Conservation (phyloP, 2,329 filamentous ascomycete genomes). For the Ophiocordyceps polyrhachis-furcata region DNA sequence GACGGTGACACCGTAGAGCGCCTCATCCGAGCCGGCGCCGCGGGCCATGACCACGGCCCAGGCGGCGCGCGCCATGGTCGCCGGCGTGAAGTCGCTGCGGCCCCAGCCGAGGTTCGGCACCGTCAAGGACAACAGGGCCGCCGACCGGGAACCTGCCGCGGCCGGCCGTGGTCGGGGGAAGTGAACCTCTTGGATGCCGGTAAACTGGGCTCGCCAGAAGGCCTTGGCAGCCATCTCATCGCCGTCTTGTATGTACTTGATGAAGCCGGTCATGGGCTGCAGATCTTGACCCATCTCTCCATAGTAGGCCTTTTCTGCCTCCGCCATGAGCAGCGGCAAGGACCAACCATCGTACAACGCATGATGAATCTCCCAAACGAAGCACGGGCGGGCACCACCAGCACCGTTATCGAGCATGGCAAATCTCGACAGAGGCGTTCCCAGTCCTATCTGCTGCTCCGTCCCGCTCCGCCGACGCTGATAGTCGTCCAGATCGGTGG, state of each 20-base stretch:
- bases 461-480: constrained; percentile 12
- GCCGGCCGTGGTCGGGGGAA: constrained; percentile 2
- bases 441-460: constrained; percentile 7
- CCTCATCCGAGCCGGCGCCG: constrained; percentile 15
- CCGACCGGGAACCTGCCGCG: constrained; percentile 5
- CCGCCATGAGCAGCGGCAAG: constrained; percentile 16
- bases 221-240: constrained; percentile 8
- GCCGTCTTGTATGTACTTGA: constrained; percentile 21
- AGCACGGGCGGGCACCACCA: neutral
- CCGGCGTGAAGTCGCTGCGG: constrained; percentile 6
- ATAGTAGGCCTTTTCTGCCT: constrained; percentile 4
- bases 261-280: constrained; percentile 18
- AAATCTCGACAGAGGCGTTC: constrained; percentile 6
- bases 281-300: neutral
- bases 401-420: constrained; percentile 2
- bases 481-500: constrained; percentile 14
- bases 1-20: constrained; percentile 8
- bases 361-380: constrained; percentile 27
- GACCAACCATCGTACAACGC: constrained; percentile 33
- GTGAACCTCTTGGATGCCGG: constrained; percentile 6
- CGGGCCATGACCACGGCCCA: constrained; percentile 14
- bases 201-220: constrained; percentile 23
- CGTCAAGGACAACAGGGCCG: neutral
- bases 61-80: constrained; percentile 7
- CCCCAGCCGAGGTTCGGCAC: constrained; percentile 1